Evolutionary conservation across 2,329 filamentous ascomycete genomes (phyloP).

Genomic region (Pestalotiopsis sp.): DNA sequence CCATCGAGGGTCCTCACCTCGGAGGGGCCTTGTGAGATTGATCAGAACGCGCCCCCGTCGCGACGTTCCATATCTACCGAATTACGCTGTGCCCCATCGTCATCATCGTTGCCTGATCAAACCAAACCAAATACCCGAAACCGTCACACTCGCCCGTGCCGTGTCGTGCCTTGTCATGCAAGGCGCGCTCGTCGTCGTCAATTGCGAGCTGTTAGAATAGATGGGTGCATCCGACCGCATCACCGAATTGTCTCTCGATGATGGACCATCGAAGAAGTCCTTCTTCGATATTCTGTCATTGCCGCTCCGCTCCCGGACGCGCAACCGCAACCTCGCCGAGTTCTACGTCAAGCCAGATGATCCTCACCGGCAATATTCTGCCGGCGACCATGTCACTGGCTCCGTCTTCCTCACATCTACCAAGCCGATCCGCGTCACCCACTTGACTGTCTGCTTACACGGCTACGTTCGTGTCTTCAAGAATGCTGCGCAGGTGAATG

Average conservation of each 20-base stretch:
- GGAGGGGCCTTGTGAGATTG: background rate
- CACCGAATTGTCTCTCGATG: conserved; percentile 37
- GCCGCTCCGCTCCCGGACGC: conserved; percentile 52
- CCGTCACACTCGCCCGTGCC: background rate
- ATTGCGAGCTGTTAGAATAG: conserved; percentile 35
- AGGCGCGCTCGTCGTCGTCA: conserved; percentile 28
- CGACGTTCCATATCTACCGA: background rate
- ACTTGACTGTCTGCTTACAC: conserved; percentile 75
- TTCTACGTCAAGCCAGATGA: conserved; percentile 78
- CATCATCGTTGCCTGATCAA: background rate
- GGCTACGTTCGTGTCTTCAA: conserved; percentile 81
- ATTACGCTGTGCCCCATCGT: background rate
- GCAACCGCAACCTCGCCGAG: conserved; percentile 73
- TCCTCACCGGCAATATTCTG: conserved; percentile 73
- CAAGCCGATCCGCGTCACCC: conserved; percentile 76
- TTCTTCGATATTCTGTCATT: conserved; percentile 55
- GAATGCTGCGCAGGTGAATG: conserved; percentile 55
- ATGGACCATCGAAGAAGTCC: conserved; percentile 40
- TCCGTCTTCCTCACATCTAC: conserved; percentile 71
- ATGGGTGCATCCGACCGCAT: conserved; percentile 45
- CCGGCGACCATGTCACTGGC: conserved; percentile 73
- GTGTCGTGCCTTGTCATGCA: conserved; percentile 28
- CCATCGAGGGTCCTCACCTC: background rate
- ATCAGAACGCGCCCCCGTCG: background rate
- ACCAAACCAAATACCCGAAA: background rate